Conservation (phyloP, 768 basidiomycete genomes). For the Lyophyllum semitale region DNA sequence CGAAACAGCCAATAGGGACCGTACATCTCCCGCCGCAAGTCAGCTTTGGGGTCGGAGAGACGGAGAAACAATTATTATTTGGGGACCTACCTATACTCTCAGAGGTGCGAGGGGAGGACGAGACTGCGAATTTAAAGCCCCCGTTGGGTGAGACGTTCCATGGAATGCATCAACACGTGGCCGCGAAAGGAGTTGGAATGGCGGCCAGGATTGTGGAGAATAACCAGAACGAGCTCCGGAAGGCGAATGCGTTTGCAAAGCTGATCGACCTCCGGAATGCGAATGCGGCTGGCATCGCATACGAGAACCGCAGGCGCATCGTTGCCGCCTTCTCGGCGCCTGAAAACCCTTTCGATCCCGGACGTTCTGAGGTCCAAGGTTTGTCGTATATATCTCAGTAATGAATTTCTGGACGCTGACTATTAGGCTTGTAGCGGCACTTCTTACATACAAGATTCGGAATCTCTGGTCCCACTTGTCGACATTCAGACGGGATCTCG, state of each 20-base stretch:
- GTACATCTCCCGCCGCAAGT: slow-evolving; percentile 52
- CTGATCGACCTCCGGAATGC: slow-evolving; percentile 87
- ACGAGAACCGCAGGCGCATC: slow-evolving; percentile 82
- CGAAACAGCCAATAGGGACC: slow-evolving; percentile 32
- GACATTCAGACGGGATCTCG: slow-evolving; percentile 71
- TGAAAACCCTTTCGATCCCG: slow-evolving; percentile 71
- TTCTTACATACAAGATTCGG: slow-evolving; percentile 85
- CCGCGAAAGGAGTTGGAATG: no score
- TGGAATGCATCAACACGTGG: no score
- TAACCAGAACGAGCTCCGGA: slow-evolving; percentile 38
- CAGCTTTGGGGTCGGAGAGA: slow-evolving; percentile 66
- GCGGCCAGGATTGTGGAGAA: no score
- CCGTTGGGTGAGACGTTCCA: background rate
- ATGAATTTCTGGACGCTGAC: background rate
- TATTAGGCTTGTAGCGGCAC: slow-evolving; percentile 58
- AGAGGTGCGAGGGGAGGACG: slow-evolving; percentile 24
- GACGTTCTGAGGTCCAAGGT: slow-evolving; percentile 92
- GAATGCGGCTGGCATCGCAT: slow-evolving; percentile 82
- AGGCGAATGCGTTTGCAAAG: slow-evolving; percentile 60
- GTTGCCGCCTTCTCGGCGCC: slow-evolving; percentile 76
- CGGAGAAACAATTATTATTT: slow-evolving; percentile 67
- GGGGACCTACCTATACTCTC: slow-evolving; percentile 61
- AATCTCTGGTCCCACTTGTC: slow-evolving; percentile 76
- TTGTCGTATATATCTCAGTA: background rate
- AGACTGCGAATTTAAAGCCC: slow-evolving; percentile 5